Percentiles rank a stretch among this genome's conserved stretches.
phyloP scores from a whole-genome alignment of 208 protist species.

The Trypanosoma mega region DNA sequence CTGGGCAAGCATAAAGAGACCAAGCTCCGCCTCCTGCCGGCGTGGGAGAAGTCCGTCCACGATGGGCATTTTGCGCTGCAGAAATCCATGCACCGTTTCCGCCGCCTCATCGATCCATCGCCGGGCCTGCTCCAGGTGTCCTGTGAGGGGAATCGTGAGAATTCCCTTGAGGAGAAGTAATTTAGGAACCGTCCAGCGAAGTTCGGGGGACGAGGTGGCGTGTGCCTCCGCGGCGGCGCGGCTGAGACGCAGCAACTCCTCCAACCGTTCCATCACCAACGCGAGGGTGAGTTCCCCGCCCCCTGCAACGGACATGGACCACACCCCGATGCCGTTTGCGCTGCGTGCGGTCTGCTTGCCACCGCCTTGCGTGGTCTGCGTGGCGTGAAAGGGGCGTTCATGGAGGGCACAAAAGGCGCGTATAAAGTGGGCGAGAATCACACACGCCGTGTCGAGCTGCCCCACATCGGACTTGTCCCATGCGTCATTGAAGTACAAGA shows the following conservation, averaged over 20 bases:
- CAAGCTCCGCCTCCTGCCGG: slow-evolving; percentile 62
- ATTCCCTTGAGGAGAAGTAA: slow-evolving; percentile 72
- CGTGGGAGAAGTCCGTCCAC: slow-evolving; percentile 54
- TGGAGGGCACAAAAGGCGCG: slow-evolving; percentile 72
- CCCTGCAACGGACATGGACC: slow-evolving; percentile 44
- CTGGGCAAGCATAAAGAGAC: slow-evolving; percentile 64
- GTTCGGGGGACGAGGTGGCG: slow-evolving; percentile 26
- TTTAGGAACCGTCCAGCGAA: slow-evolving; percentile 75
- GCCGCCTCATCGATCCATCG: slow-evolving; percentile 47
- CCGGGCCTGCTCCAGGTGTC: slow-evolving; percentile 60
- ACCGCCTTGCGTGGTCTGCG: slow-evolving; percentile 4
- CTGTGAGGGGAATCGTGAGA: slow-evolving; percentile 63
- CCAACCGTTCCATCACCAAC: slow-evolving; percentile 63
- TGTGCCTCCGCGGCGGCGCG: slow-evolving; percentile 33
- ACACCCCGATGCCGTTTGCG: slow-evolving; percentile 25
- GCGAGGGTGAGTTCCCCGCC: slow-evolving; percentile 41
- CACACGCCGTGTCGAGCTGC: slow-evolving; percentile 70
- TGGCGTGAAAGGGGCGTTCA: slow-evolving; percentile 55
- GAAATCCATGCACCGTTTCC: slow-evolving; percentile 49
- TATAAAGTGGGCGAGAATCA: slow-evolving; percentile 77
- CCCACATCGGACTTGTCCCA: slow-evolving; percentile 69
- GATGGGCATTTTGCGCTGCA: slow-evolving; percentile 35
- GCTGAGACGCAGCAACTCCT: slow-evolving; percentile 55
- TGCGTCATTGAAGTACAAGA: slow-evolving; percentile 69
- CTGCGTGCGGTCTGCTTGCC: too few relatives aligned